phyloP scores from a whole-genome alignment of 129 eudicot species.

The Dittrichia graveolens region DNA sequence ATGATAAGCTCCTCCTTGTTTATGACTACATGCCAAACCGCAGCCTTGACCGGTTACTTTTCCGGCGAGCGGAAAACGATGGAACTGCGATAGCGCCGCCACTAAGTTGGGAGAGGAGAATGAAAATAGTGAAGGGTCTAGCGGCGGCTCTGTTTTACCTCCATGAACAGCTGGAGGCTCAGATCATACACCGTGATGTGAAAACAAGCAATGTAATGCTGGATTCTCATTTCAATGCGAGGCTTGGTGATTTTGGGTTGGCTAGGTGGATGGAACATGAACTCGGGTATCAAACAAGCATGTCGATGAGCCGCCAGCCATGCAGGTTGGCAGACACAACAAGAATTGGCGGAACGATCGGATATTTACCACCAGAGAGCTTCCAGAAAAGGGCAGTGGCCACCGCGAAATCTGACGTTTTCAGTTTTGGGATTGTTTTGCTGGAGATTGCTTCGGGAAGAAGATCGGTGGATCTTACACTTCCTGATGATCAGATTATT shows the following conservation, averaged over 20 bases:
- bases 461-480: constrained; percentile 78
- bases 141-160: constrained; percentile 87
- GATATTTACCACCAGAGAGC: constrained; percentile 91
- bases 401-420: constrained; percentile 86
- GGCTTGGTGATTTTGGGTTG: constrained; percentile 90
- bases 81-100: constrained; percentile 9
- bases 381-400: constrained; percentile 60
- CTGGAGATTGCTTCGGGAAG: constrained; percentile 84
- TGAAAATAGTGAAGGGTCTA: constrained; percentile 60
- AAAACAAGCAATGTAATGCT: constrained; percentile 97
- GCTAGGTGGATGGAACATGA: constrained; percentile 97
- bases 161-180: constrained; percentile 89
- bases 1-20: constrained; percentile 69
- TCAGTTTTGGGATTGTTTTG: constrained; percentile 84
- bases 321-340: constrained; percentile 70
- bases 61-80: constrained; percentile 30
- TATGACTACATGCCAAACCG: constrained; percentile 96
- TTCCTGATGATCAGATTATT: constrained; percentile 77
- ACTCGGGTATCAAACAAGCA: constrained; percentile 39
- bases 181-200: constrained; percentile 93
- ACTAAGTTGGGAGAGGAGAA: constrained; percentile 64
- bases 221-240: constrained; percentile 69
- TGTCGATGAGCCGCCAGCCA: constrained; percentile 45
- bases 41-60: constrained; percentile 78
- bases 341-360: constrained; percentile 85